Base-by-base conservation (phyloP, 2,329 filamentous ascomycete species). In the Leptodontidium sp. region DNA sequence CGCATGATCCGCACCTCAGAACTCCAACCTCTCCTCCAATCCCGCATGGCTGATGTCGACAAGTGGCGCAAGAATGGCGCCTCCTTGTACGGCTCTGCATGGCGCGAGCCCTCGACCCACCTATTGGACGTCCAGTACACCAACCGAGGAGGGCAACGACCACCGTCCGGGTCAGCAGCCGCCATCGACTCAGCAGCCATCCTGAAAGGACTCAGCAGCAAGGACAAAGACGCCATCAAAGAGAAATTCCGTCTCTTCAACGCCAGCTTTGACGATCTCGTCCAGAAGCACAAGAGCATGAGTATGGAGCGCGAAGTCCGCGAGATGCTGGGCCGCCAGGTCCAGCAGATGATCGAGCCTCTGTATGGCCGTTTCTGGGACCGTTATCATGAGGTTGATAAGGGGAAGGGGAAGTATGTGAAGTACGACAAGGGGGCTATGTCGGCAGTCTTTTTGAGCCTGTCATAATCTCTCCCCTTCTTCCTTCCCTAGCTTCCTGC, bases 331-430 rank as follows among this genome's bases (percentile, higher is more conserved):
- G 90, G 89, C 17, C 90, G 91, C 75, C 94, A 98, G 77, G 91
- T 98, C 72, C 93, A 96, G 79, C 90, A 91, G 75, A 93, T 97
- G 82, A 90, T 99, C 66, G 95, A 98, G 82, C 94, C 95, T 65
- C 85, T 99, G 15, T 99, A 99, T 82, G 92, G 91, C 71, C 88
- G 96, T 57, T 99, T 99, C 82, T 98, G 93, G 90, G 96, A 98
- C 81, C 88, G 95, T 35, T 99, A 99, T 79, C 94, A 98, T 79
- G 96, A 98, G 81, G 90, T 98, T 72, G 95, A 98, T 82, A 98
- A 97, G 84, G 96, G 96, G 69, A 97, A 94, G 82, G 95, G 95
- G 74, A 99, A 99, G 81, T 97, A 98, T 81, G 94, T 97, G 79
- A 98, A 97, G 83, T 98, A 97, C 79, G 94, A 98, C 83, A 98